phyloP scores from a whole-genome alignment of 495 filamentous ascomycete genomes.

The Beverwykella pulmonaria region DNA sequence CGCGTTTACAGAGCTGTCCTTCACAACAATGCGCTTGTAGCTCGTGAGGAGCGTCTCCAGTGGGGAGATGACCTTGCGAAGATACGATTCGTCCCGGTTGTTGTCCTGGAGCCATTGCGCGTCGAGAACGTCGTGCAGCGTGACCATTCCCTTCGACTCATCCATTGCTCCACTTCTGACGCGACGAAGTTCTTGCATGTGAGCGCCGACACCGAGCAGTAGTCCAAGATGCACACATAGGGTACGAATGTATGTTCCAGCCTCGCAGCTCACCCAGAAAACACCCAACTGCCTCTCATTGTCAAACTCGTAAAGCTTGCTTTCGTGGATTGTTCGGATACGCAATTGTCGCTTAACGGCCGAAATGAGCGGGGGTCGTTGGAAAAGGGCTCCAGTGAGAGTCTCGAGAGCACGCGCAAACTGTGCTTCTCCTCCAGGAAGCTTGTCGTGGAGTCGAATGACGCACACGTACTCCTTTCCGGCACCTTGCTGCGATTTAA shows the following conservation, averaged over 20 bases:
- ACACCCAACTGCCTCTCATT: constrained; percentile 97
- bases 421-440: constrained; percentile 87
- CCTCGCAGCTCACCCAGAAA: constrained; percentile 99
- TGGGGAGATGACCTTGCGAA: constrained; percentile 84
- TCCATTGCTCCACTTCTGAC: constrained; percentile 94
- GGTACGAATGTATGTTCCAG: constrained; percentile 97
- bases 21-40: constrained; percentile 96
- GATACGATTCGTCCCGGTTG: constrained; percentile 81
- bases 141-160: constrained; percentile 83
- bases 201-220: constrained; percentile 88
- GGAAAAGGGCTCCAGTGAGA: constrained; percentile 93
- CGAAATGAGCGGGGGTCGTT: constrained; percentile 94
- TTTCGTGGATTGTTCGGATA: constrained; percentile 94
- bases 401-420: constrained; percentile 90
- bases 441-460: constrained; percentile 86
- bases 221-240: constrained; percentile 95
- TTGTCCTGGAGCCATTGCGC: constrained; percentile 94
- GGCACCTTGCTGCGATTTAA: constrained; percentile 97
- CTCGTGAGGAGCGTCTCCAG: constrained; percentile 86
- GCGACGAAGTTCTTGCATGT: constrained; percentile 97
- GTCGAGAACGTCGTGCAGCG: constrained; percentile 92
- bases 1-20: constrained; percentile 93
- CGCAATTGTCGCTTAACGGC: constrained; percentile 98
- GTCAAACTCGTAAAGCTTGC: constrained; percentile 93
- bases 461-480: constrained; percentile 90